These are phyloP conservation scores for Limtongia smithiae DNA, from an alignment of 805 yeast species.

Conservation along the genomic window DNA sequence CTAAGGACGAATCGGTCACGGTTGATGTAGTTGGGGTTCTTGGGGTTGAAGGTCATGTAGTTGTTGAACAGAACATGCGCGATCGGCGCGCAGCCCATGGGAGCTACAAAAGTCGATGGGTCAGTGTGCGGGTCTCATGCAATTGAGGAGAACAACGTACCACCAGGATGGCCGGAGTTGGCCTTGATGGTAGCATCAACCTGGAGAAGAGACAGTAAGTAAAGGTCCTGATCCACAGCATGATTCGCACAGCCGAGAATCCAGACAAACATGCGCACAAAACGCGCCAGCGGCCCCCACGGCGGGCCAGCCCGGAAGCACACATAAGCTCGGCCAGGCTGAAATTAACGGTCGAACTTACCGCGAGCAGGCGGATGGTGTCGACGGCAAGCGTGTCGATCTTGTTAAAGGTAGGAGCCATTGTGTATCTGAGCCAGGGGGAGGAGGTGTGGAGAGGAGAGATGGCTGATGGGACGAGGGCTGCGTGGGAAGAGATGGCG, in stretches of 20 bases:
- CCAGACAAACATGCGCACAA: no score
- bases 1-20: conserved; percentile 93
- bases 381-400: conserved; percentile 72
- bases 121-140: no score
- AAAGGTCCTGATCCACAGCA: neutral
- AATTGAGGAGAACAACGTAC: conserved; percentile 14
- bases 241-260: no score
- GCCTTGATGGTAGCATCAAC: conserved; percentile 84
- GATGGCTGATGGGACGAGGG: neutral
- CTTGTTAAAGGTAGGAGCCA: conserved; percentile 42
- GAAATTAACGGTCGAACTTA: no score
- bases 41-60: conserved; percentile 81
- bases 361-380: conserved; percentile 86
- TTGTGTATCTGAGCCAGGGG: conserved; percentile 24
- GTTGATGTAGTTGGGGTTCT: conserved; percentile 88
- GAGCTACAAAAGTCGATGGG: conserved; percentile 49
- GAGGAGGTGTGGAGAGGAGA: conserved; percentile 8
- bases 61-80: conserved; percentile 80
- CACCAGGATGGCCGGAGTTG: conserved; percentile 97
- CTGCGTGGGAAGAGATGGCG: neutral
- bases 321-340: no score
- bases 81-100: conserved; percentile 94
- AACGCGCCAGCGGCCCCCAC: no score
- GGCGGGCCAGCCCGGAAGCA: no score
- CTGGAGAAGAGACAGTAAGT: conserved; percentile 28